Evolutionary conservation across 257 asterid genomes (phyloP).

Genomic region (Solanum appendiculatum): DNA sequence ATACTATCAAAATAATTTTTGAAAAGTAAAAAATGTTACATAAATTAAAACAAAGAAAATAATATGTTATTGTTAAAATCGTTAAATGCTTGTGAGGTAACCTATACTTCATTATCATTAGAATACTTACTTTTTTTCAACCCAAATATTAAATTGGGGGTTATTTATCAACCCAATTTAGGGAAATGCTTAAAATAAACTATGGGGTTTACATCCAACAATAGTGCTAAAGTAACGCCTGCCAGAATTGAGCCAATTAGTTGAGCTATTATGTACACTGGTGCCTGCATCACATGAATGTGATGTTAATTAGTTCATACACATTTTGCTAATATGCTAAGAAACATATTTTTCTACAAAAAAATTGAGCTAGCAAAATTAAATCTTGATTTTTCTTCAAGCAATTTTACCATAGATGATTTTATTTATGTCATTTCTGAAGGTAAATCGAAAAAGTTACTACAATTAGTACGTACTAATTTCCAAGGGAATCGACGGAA

Average conservation of each 20-base stretch:
- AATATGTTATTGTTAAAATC: neutral
- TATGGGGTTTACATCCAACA: slow-evolving; percentile 35
- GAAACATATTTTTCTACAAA: neutral
- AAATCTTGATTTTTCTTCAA: too few species aligned
- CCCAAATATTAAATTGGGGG: neutral
- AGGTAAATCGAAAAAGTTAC: neutral
- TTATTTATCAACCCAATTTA: neutral
- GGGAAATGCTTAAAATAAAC: slow-evolving; percentile 56
- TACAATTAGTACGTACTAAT: slow-evolving; percentile 19
- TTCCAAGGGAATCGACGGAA: slow-evolving; percentile 58
- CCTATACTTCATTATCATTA: neutral
- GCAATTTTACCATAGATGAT: neutral
- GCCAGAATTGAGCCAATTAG: slow-evolving; percentile 59
- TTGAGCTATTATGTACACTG: slow-evolving; percentile 43
- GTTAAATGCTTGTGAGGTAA: neutral
- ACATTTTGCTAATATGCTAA: neutral
- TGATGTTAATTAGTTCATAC: neutral
- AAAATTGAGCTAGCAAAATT: neutral
- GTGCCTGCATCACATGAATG: slow-evolving; percentile 31
- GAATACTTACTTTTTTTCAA: neutral
- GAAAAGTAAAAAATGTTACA: neutral
- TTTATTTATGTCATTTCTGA: neutral
- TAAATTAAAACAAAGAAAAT: neutral
- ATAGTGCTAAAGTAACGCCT: slow-evolving; percentile 26
- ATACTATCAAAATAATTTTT: neutral